These are phyloP conservation scores for Phytophthora pini DNA, from an alignment of 352 stramenopile species.

Conservation along the genomic window DNA sequence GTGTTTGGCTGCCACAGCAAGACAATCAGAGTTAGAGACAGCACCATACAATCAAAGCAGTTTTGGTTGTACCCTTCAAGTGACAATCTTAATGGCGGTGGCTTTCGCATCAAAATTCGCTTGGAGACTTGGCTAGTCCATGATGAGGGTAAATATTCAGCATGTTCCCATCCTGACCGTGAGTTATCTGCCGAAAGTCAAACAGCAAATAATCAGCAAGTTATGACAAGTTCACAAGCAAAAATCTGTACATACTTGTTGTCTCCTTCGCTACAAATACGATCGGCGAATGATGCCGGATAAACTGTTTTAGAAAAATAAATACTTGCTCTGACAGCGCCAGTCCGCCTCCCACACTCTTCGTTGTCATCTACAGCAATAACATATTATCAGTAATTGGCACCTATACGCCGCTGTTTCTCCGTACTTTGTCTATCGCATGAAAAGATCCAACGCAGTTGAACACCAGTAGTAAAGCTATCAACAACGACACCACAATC, in stretches of 20 bases:
- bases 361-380: constrained; percentile 50
- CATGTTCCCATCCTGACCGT: constrained; percentile 47
- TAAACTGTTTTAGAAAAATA: constrained; percentile 73
- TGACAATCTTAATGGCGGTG: not conserved
- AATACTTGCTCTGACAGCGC: constrained; percentile 71
- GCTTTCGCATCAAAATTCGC: constrained; percentile 57
- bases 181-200: constrained; percentile 23
- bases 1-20: constrained; percentile 5
- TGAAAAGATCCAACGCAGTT: constrained; percentile 73
- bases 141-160: constrained; percentile 66
- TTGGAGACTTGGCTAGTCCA: constrained; percentile 74
- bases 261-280: constrained; percentile 63
- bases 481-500: not conserved
- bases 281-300: constrained; percentile 73
- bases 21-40: constrained; percentile 2
- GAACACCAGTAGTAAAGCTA: constrained; percentile 66
- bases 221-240: not conserved
- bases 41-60: not conserved
- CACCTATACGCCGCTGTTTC: not conserved
- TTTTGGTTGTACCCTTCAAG: constrained; percentile 15
- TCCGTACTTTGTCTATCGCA: constrained; percentile 65
- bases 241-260: constrained; percentile 25
- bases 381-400: not conserved
- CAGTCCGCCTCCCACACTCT: constrained; percentile 57
- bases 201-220: not conserved